Percentiles rank a stretch among this genome's conserved stretches.
Evolutionary conservation across 2,329 filamentous ascomycete genomes (phyloP).

Genomic region (Mycosphaerella sp.): DNA sequence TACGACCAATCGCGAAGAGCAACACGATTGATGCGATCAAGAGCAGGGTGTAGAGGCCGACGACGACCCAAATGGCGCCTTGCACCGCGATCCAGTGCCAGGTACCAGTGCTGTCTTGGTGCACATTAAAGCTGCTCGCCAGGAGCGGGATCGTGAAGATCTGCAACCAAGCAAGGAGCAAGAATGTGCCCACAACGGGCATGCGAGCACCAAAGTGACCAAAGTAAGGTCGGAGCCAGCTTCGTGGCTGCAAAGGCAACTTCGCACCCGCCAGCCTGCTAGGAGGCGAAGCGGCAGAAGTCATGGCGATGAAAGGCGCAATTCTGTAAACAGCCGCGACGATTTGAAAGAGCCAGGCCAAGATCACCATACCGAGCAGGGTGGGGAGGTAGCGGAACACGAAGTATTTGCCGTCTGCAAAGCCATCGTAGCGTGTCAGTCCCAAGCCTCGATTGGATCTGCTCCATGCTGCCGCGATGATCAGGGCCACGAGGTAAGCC

Average conservation of each 20-base stretch:
- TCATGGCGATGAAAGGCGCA: conserved; percentile 71
- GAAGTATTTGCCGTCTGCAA: conserved; percentile 72
- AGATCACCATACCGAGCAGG: conserved; percentile 61
- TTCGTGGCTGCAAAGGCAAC: conserved; percentile 53
- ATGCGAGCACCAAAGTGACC: conserved; percentile 64
- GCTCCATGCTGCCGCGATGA: conserved; percentile 67
- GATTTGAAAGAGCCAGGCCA: conserved; percentile 72
- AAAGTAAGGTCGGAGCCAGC: conserved; percentile 62
- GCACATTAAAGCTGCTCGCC: conserved; percentile 65
- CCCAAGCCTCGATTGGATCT: conserved; percentile 48
- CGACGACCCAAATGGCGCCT: conserved; percentile 69
- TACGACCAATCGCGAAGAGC: conserved; percentile 48
- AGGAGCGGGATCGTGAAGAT: conserved; percentile 77
- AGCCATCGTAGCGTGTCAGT: conserved; percentile 60
- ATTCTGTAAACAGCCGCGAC: conserved; percentile 68
- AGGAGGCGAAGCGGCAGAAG: conserved; percentile 54
- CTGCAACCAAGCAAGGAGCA: conserved; percentile 67
- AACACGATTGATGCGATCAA: conserved; percentile 53
- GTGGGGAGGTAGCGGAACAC: conserved; percentile 80
- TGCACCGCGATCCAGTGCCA: conserved; percentile 80
- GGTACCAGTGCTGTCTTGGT: conserved; percentile 49
- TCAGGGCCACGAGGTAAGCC: conserved; percentile 52
- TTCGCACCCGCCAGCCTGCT: conserved; percentile 61
- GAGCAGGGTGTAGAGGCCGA: conserved; percentile 66
- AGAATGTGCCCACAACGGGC: conserved; percentile 57